Conservation (phyloP, 495 filamentous ascomycete genomes). For the Lentithecium fluviatile region DNA sequence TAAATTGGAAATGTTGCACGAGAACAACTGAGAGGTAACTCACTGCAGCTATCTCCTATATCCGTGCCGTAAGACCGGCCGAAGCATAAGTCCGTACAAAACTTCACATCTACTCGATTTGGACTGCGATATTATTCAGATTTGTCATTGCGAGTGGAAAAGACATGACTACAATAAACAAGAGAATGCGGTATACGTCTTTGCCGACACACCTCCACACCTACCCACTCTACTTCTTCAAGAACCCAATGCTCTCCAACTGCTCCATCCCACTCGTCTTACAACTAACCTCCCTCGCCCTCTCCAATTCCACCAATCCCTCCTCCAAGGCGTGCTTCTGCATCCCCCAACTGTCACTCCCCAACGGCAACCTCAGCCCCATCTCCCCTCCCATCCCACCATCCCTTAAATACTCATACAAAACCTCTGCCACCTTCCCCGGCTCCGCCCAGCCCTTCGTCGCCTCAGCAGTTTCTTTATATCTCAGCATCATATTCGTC, state of each 20-base stretch:
- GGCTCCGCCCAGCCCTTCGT: slow-evolving; percentile 41
- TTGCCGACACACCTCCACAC: no score
- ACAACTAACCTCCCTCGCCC: slow-evolving; percentile 42
- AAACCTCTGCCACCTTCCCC: slow-evolving; percentile 41
- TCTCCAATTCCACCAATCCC: slow-evolving; percentile 40
- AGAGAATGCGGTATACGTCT: no score
- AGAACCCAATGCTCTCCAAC: slow-evolving; percentile 36
- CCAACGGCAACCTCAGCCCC: slow-evolving; percentile 49
- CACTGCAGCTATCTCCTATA: no score
- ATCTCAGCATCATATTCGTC: slow-evolving; percentile 41
- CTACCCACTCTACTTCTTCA: slow-evolving; percentile 33
- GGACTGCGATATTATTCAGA: no score
- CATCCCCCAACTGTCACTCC: slow-evolving; percentile 47
- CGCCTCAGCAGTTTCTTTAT: slow-evolving; percentile 36
- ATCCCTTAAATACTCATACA: slow-evolving; percentile 43
- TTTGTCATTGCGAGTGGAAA: no score
- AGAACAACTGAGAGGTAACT: no score
- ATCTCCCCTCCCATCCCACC: slow-evolving; percentile 38
- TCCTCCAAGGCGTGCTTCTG: slow-evolving; percentile 42
- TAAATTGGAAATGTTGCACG: no score
- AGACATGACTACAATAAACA: no score
- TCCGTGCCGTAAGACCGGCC: no score
- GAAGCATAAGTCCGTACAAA: no score
- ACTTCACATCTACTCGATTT: no score
- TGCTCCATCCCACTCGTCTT: slow-evolving; percentile 39